Conservation (phyloP, 2,329 filamentous ascomycete genomes). For the Aspergillus sp. region DNA sequence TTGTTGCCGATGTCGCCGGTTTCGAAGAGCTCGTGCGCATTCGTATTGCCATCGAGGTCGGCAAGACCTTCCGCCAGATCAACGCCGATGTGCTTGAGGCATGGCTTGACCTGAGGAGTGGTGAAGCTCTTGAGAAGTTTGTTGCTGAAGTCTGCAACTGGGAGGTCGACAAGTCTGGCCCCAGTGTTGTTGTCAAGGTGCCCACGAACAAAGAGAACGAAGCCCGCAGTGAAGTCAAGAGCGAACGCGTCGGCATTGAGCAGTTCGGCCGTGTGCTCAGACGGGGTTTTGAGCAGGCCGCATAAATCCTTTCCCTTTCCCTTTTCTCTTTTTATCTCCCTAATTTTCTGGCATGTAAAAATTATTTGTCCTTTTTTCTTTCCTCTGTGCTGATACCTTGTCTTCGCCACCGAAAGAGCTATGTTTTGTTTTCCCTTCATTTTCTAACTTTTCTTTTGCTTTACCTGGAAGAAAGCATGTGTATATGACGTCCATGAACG, state of each 20-base stretch:
- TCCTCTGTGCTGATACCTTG: slow-evolving; percentile 10
- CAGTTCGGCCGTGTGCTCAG: slow-evolving; percentile 61
- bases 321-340: slow-evolving; percentile 5
- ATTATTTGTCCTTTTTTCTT: slow-evolving; percentile 1
- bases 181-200: slow-evolving; percentile 56
- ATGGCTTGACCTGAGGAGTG: slow-evolving; percentile 64
- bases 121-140: slow-evolving; percentile 66
- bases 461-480: slow-evolving; percentile 1
- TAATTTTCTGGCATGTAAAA: background rate
- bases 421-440: slow-evolving; percentile 1
- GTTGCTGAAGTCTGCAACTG: slow-evolving; percentile 80
- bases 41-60: slow-evolving; percentile 80
- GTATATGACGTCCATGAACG: slow-evolving; percentile 1
- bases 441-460: background rate
- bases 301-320: slow-evolving; percentile 34
- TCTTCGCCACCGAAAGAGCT: background rate
- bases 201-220: slow-evolving; percentile 96
- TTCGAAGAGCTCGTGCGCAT: slow-evolving; percentile 93
- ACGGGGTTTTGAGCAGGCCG: slow-evolving; percentile 78
- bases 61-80: slow-evolving; percentile 71
- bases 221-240: slow-evolving; percentile 88
- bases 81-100: slow-evolving; percentile 61
- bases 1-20: slow-evolving; percentile 86
- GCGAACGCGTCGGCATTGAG: slow-evolving; percentile 71
- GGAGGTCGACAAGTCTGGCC: slow-evolving; percentile 57